phyloP scores from a whole-genome alignment of 1,139 yeast genomes.

The Candida neerlandica region DNA sequence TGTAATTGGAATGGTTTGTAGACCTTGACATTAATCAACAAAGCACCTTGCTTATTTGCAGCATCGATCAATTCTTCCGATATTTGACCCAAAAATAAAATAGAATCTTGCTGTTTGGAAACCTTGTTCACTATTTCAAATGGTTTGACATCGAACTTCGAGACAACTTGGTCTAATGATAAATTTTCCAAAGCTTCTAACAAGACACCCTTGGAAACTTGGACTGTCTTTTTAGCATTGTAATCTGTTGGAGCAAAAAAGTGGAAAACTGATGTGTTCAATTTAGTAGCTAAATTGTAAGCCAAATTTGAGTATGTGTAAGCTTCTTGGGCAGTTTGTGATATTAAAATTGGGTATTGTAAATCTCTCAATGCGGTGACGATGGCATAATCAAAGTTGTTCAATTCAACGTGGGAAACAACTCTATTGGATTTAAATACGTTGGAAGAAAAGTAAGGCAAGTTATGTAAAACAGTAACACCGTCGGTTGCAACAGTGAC shows the following conservation, averaged over 20 bases:
- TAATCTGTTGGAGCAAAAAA: constrained; percentile 47
- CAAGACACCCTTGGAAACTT: constrained; percentile 20
- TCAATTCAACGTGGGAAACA: constrained; percentile 64
- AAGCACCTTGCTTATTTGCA: constrained; percentile 44
- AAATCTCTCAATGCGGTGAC: constrained; percentile 74
- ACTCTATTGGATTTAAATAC: constrained; percentile 46
- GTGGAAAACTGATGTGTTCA: constrained; percentile 65
- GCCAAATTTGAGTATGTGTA: constrained; percentile 51
- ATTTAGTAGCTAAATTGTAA: constrained; percentile 53
- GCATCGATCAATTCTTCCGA: constrained; percentile 45
- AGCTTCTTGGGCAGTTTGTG: constrained; percentile 59
- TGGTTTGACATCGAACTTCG: constrained; percentile 30
- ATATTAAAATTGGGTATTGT: constrained; percentile 62
- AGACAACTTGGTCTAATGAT: constrained; percentile 29
- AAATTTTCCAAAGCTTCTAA: constrained; percentile 20
- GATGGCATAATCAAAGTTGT: constrained; percentile 60
- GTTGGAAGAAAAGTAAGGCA: constrained; percentile 55
- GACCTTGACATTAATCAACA: constrained; percentile 59
- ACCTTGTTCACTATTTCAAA: constrained; percentile 33
- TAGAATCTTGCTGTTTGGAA: constrained; percentile 47
- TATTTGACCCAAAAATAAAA: constrained; percentile 65
- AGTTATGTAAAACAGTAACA: constrained; percentile 48
- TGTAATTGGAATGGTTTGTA: constrained; percentile 72
- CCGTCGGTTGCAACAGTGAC: constrained; percentile 58
- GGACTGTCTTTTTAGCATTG: constrained; percentile 19